Conservation (phyloP, 768 basidiomycete genomes). For the Gloeopeniophorella convolvens region DNA sequence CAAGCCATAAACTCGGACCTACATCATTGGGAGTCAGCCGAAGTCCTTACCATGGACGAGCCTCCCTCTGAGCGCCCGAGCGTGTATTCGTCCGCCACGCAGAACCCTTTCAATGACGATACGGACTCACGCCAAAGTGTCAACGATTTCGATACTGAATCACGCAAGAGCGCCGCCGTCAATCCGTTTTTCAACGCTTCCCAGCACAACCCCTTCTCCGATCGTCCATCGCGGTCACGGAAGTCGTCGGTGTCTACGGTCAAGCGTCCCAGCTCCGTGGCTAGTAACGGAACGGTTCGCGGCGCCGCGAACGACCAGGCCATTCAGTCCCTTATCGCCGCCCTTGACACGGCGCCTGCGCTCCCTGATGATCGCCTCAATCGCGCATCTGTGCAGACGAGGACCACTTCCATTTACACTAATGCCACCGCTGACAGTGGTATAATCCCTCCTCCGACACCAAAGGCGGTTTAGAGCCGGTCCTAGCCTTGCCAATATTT, state of each 20-base stretch:
- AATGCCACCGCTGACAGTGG: background rate
- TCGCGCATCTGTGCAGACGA: slow-evolving; percentile 8
- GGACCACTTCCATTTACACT: slow-evolving; percentile 1
- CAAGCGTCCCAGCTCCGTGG: slow-evolving; percentile 7
- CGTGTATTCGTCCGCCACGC: background rate
- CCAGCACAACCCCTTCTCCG: slow-evolving; percentile 18
- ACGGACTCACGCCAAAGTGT: background rate
- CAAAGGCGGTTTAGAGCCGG: slow-evolving; percentile 16
- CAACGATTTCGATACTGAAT: background rate
- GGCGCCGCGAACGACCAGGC: slow-evolving; percentile 2
- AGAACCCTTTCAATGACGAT: slow-evolving; percentile 16
- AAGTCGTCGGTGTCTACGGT: slow-evolving; percentile 14
- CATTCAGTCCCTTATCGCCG: slow-evolving; percentile 19
- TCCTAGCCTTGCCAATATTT: background rate
- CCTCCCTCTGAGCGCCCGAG: background rate
- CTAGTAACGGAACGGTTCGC: slow-evolving; percentile 2
- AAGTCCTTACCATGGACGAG: slow-evolving; percentile 18
- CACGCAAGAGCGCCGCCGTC: background rate
- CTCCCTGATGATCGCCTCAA: background rate
- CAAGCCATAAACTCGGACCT: slow-evolving; percentile 7
- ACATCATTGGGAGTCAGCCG: slow-evolving; percentile 21
- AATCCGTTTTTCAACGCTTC: slow-evolving; percentile 21
- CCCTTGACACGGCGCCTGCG: slow-evolving; percentile 1
- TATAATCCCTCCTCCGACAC: background rate
- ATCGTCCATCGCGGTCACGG: slow-evolving; percentile 11